Evolutionary conservation across 2,329 filamentous ascomycete species (phyloP).

Genomic region (Neurospora sp.): DNA sequence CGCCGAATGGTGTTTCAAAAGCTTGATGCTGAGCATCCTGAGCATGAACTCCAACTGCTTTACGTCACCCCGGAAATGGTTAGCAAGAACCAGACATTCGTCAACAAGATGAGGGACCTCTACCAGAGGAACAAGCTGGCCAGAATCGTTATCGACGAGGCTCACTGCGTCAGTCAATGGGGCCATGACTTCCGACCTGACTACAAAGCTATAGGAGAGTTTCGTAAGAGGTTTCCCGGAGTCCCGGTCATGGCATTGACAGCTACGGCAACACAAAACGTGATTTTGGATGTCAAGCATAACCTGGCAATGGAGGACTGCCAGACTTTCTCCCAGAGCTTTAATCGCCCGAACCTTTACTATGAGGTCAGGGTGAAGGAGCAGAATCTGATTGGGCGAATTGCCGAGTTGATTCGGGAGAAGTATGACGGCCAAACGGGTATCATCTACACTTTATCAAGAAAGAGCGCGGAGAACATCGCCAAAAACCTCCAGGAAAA

Average conservation of each 20-base stretch:
- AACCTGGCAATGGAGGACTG: conserved; percentile 79
- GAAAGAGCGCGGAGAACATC: conserved; percentile 72
- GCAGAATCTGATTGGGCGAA: conserved; percentile 43
- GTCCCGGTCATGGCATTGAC: conserved; percentile 93
- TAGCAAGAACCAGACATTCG: conserved; percentile 64
- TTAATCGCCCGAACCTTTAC: conserved; percentile 89
- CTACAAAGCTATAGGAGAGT: conserved; percentile 75
- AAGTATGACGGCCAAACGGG: conserved; percentile 67
- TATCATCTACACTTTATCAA: conserved; percentile 87
- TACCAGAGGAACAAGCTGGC: conserved; percentile 65
- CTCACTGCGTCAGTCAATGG: conserved; percentile 99
- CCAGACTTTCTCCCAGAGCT: conserved; percentile 79
- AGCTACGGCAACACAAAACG: conserved; percentile 87
- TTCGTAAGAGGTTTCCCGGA: conserved; percentile 61
- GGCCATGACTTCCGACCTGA: conserved; percentile 96
- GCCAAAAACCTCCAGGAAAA: conserved; percentile 55
- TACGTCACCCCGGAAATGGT: conserved; percentile 98
- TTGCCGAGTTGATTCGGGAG: conserved; percentile 58
- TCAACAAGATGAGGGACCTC: conserved; percentile 56
- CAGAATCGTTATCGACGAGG: conserved; percentile 91
- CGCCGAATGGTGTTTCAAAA: conserved; percentile 56
- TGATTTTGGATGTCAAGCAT: conserved; percentile 83
- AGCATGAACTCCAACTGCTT: conserved; percentile 72
- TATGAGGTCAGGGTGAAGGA: conserved; percentile 75
- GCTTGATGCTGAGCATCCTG: conserved; percentile 54